Conservation (phyloP, 1,284 basidiomycete genomes). For the Bondarzewia mesenterica region DNA sequence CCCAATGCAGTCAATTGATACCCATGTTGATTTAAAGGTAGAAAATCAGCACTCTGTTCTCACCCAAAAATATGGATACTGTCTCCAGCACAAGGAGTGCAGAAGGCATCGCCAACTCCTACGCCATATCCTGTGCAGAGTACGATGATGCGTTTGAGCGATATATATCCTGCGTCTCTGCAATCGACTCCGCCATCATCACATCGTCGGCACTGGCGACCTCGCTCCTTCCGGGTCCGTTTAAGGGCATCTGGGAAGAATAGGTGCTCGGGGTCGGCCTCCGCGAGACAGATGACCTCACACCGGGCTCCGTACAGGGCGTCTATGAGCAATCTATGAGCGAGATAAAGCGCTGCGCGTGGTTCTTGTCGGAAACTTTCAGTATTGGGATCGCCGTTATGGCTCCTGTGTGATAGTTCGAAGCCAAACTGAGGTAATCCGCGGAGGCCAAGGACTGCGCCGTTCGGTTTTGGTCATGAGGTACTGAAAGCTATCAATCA, state of each 20-base stretch:
- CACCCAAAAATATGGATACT: constrained; percentile 59
- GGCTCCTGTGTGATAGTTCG: constrained; percentile 48
- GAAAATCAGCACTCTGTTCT: constrained; percentile 7
- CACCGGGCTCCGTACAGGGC: constrained; percentile 50
- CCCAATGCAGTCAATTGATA: too few relatives aligned
- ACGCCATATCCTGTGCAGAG: constrained; percentile 32
- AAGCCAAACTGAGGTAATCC: constrained; percentile 62
- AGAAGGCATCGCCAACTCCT: constrained; percentile 20
- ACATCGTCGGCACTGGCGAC: constrained; percentile 30
- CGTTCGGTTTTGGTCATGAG: neutral
- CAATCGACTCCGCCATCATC: constrained; percentile 54
- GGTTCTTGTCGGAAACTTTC: constrained; percentile 54
- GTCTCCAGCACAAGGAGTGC: constrained; percentile 30
- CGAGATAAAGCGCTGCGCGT: constrained; percentile 65
- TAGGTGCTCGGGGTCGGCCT: constrained; percentile 39
- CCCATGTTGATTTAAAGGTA: neutral
- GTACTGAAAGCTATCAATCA: too few relatives aligned
- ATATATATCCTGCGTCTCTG: constrained; percentile 47
- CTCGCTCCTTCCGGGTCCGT: constrained; percentile 10
- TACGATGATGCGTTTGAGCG: constrained; percentile 58
- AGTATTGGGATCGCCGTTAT: constrained; percentile 55
- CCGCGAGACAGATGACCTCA: constrained; percentile 36
- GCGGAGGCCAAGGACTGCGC: constrained; percentile 53
- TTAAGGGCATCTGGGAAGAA: constrained; percentile 52
- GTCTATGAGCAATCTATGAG: too few relatives aligned